Evolutionary conservation across 2,329 filamentous ascomycete species (phyloP), one percentile per base, ranked within the genome.

Genomic region (Malbranchea zuffiana): DNA sequence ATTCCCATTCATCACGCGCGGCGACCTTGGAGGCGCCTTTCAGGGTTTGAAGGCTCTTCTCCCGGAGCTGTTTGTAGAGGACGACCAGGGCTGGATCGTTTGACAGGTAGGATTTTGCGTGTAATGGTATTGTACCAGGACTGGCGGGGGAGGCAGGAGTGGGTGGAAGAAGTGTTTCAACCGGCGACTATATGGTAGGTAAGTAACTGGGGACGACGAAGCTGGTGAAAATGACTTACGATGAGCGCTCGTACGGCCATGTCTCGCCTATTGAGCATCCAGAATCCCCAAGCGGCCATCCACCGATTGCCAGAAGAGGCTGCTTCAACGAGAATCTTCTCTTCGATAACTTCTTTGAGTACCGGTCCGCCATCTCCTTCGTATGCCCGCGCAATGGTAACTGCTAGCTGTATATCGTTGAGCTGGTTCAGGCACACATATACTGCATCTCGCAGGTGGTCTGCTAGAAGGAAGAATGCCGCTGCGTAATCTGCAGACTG

Each of bases 231-330:
- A 11, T 11, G 7, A 55, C 78, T 67, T 62, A 85, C 80, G 48
- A 93, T 80, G 3, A 98, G 66, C 5, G 81, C 77, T 35, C 83
- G 75, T 5, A 95, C 85, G 4, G 88, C 82, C 68, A 86, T 82
- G 47, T 92, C 82, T 42, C 79, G 75, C 44, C 82, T 74, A 24
- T 77, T 77, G 4, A 96, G 69, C 71, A 94, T 83, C 80, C 85
- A 93, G 54, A 94, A 94, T 2, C 84, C 83, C 90, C 90, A 98
- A 0, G 82, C 90, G 7, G 87, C 83, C 41, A 94, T 74, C 88
- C 90, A 98, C 40, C 88, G 73, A 53, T 98, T 88, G 2, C 85
- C 85, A 45, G 88, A 78, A 26, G 77, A 71, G 0, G 82, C 77
- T 12, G 90, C 90, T 44, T 82, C 63, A 0, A 78, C 74, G 0